Evolutionary conservation across 108 stramenopile species (phyloP).

Genomic region (Epithemia pelagica): DNA sequence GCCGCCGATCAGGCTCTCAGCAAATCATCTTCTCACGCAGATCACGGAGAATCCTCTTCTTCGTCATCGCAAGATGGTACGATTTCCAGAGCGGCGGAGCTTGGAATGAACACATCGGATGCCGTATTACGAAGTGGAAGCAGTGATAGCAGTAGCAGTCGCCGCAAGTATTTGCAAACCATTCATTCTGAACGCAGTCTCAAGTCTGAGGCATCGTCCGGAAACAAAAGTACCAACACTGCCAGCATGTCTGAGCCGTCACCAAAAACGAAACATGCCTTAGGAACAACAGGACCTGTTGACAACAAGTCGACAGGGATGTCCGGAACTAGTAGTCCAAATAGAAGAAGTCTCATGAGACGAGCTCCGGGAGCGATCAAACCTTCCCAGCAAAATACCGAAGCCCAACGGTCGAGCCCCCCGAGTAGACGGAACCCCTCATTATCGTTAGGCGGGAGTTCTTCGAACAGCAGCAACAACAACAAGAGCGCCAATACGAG

Average conservation of each 20-base stretch:
- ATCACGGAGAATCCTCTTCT: not conserved
- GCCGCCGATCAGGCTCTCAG: not conserved
- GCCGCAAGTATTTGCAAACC: not conserved
- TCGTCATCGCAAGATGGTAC: not conserved
- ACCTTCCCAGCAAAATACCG: not conserved
- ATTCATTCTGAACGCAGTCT: not conserved
- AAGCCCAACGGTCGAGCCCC: no score
- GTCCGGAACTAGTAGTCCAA: not conserved
- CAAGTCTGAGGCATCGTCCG: not conserved
- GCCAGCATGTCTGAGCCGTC: not conserved
- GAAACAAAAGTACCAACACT: not conserved
- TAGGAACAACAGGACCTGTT: not conserved
- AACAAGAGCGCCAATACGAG: not conserved
- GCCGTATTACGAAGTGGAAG: not conserved
- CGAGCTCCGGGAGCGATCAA: not conserved
- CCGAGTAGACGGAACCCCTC: not conserved
- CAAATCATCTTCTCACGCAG: not conserved
- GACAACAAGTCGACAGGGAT: not conserved
- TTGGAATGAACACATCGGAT: not conserved
- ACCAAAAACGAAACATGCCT: not conserved
- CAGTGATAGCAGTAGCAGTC: not conserved
- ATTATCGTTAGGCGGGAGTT: not conserved
- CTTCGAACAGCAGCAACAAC: not conserved
- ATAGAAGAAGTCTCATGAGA: not conserved
- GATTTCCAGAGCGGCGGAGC: not conserved